Percentiles rank a stretch among this genome's conserved stretches.
Evolutionary conservation across 805 yeast genomes (phyloP).

Genomic region (Scheffersomyces ergatensis): DNA sequence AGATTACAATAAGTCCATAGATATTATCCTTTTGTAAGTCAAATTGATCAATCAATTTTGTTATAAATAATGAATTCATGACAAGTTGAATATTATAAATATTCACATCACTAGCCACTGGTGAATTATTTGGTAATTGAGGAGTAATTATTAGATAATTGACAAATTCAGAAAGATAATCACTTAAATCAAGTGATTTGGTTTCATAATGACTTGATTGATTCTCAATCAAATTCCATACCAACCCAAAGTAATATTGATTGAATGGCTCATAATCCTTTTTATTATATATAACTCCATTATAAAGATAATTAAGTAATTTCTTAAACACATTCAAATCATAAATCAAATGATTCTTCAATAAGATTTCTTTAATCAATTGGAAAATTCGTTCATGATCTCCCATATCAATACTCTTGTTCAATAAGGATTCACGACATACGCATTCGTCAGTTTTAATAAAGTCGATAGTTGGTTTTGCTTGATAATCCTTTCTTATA

Average conservation of each 20-base stretch:
- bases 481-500: constrained; percentile 34
- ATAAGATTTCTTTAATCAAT: constrained; percentile 31
- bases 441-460: constrained; percentile 6
- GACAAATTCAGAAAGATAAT: constrained; percentile 28
- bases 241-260: constrained; percentile 25
- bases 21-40: constrained; percentile 28
- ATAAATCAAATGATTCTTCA: constrained; percentile 26
- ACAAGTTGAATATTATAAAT: constrained; percentile 14
- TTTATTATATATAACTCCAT: constrained; percentile 18
- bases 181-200: constrained; percentile 19
- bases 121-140: background rate
- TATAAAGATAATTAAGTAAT: constrained; percentile 25
- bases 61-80: constrained; percentile 28
- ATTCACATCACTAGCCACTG: constrained; percentile 4
- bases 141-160: constrained; percentile 16
- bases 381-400: constrained; percentile 34
- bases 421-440: constrained; percentile 29
- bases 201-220: constrained; percentile 24
- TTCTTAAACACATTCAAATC: constrained; percentile 29
- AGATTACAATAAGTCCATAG: constrained; percentile 26
- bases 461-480: constrained; percentile 6
- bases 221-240: constrained; percentile 32
- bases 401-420: constrained; percentile 28
- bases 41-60: constrained; percentile 21
- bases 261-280: constrained; percentile 13